A percentile compares a stretch with the other conserved stretches of the same genome.
These are phyloP conservation scores for Lizanozyma gosingica DNA, from an alignment of 1,139 yeast genomes.

Conservation along the genomic window DNA sequence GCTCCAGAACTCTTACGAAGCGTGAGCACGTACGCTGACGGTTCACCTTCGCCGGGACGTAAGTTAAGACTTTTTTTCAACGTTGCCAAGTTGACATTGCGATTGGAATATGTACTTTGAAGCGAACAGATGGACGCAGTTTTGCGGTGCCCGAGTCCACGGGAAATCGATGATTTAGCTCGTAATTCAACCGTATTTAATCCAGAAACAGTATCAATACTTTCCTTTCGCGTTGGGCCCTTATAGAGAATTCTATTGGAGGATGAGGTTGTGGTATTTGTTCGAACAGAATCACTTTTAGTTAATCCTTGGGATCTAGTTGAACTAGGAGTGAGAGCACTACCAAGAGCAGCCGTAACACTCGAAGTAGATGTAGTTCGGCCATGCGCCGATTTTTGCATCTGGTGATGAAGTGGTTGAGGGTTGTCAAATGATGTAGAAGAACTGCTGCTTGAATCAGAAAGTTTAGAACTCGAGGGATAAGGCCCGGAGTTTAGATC, in stretches of 20 bases:
- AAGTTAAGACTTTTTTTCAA: slow-evolving; percentile 28
- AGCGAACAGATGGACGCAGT: slow-evolving; percentile 31
- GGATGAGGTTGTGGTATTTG: background rate
- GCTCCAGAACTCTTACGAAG: slow-evolving; percentile 46
- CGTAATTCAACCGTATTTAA: background rate
- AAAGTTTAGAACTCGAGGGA: background rate
- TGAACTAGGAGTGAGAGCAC: background rate
- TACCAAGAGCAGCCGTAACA: background rate
- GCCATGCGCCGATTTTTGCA: background rate
- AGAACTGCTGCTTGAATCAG: background rate
- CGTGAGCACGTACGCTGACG: slow-evolving; percentile 46
- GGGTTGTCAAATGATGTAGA: background rate
- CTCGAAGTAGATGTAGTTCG: no score
- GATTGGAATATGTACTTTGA: slow-evolving; percentile 24
- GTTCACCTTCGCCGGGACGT: slow-evolving; percentile 43
- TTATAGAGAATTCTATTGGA: background rate
- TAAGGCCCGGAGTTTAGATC: background rate
- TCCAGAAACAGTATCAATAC: background rate
- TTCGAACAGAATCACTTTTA: background rate
- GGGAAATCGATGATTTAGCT: slow-evolving; percentile 13
- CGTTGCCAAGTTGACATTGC: slow-evolving; percentile 30
- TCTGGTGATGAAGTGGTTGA: background rate
- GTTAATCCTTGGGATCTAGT: background rate
- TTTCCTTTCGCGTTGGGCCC: background rate
- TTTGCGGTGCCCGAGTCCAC: slow-evolving; percentile 18